phyloP scores from a whole-genome alignment of 176 grass and related monocot genomes.

The Zoysia japonica region DNA sequence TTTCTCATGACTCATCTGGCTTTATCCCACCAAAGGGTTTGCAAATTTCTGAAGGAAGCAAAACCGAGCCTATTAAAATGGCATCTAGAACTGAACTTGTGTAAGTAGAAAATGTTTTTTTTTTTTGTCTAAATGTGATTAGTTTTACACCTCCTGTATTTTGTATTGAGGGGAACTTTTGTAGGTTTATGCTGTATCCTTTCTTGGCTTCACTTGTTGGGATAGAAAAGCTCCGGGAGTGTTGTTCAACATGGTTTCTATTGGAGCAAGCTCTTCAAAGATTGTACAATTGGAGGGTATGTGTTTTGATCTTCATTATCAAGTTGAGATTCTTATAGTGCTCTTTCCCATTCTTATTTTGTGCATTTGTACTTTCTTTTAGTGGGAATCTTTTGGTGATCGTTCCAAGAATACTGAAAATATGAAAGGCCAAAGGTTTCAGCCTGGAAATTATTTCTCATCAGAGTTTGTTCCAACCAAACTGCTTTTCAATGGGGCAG shows the following conservation, averaged over 20 bases:
- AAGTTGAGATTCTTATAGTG: background rate
- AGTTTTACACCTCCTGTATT: constrained; percentile 6
- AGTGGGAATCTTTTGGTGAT: constrained; percentile 69
- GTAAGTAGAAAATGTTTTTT: constrained; percentile 51
- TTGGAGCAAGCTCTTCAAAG: constrained; percentile 88
- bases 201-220: constrained; percentile 83
- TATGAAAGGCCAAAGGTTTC: constrained; percentile 57
- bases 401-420: constrained; percentile 50
- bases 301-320: background rate
- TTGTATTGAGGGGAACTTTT: constrained; percentile 35
- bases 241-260: constrained; percentile 90
- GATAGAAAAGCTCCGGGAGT: constrained; percentile 80
- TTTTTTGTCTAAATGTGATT: constrained; percentile 9
- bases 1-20: constrained; percentile 52
- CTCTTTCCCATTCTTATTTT: constrained; percentile 27
- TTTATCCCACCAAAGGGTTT: constrained; percentile 48
- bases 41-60: constrained; percentile 51
- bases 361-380: constrained; percentile 29
- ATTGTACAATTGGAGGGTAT: constrained; percentile 88
- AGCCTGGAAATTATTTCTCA: constrained; percentile 44
- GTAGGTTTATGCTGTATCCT: constrained; percentile 81
- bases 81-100: constrained; percentile 79
- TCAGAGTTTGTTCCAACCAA: constrained; percentile 58
- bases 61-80: constrained; percentile 50
- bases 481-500: constrained; percentile 63